phyloP scores from a whole-genome alignment of 257 asterid species.

The Solanum medicagineum region DNA sequence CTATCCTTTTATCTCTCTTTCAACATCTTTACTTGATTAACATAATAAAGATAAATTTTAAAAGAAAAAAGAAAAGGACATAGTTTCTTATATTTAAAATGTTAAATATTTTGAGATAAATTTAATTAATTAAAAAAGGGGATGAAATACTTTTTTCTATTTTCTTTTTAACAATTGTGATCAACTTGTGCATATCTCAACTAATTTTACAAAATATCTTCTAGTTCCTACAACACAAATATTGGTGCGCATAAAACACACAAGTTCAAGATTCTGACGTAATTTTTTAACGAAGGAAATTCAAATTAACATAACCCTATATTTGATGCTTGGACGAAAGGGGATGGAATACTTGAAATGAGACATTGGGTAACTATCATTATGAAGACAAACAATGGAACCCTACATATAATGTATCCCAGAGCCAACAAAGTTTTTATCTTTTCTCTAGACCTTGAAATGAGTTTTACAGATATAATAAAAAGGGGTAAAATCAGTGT shows the following conservation, averaged over 20 bases:
- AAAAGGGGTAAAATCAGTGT: not conserved
- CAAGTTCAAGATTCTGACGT: too few species aligned
- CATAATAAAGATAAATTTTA: not conserved
- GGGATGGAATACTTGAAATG: not conserved
- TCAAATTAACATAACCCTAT: not conserved
- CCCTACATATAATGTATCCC: not conserved
- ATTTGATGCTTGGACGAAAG: not conserved
- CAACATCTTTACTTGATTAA: not conserved
- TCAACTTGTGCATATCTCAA: not conserved
- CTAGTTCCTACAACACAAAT: not conserved
- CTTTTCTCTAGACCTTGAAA: not conserved
- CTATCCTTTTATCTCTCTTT: not conserved
- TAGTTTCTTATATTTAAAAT: not conserved
- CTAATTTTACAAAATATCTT: not conserved
- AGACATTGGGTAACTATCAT: not conserved
- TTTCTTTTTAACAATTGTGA: not conserved
- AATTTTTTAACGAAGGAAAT: not conserved
- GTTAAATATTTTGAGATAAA: not conserved
- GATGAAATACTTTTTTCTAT: not conserved
- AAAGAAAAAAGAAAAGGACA: not conserved
- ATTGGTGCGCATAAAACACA: not conserved
- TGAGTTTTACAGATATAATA: not conserved
- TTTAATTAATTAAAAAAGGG: not conserved
- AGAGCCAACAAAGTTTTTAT: not conserved
- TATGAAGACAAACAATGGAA: not conserved